Evolutionary conservation across 2,329 filamentous ascomycete genomes (phyloP).

Genomic region (Apiospora rasikravindrae): DNA sequence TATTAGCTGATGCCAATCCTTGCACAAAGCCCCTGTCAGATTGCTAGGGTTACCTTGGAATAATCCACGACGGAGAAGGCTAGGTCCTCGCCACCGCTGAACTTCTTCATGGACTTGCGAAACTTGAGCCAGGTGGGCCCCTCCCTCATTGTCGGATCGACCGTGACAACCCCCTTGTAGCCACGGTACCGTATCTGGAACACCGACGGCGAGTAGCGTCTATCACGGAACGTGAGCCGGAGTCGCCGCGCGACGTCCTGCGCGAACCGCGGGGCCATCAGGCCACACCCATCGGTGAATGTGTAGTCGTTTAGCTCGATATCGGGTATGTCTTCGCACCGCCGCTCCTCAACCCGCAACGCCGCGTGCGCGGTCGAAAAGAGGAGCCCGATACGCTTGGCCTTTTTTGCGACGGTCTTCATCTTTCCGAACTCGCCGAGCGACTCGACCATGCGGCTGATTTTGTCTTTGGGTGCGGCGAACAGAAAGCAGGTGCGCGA

Average conservation of each 20-base stretch:
- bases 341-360: conserved; percentile 38
- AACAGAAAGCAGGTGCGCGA: conserved; percentile 46
- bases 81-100: conserved; percentile 42
- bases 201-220: conserved; percentile 45
- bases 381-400: conserved; percentile 47
- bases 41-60: conserved; percentile 41
- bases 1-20: not conserved
- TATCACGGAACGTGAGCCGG: conserved; percentile 42
- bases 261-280: conserved; percentile 42
- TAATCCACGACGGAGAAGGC: conserved; percentile 46
- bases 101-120: conserved; percentile 47
- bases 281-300: conserved; percentile 49
- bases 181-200: conserved; percentile 49
- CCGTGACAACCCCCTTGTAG: conserved; percentile 48
- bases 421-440: conserved; percentile 47
- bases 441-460: conserved; percentile 40
- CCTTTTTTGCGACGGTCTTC: conserved; percentile 49
- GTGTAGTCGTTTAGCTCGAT: conserved; percentile 39
- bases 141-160: conserved; percentile 39
- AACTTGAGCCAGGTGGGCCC: conserved; percentile 32
- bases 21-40: not conserved
- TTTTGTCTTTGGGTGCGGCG: conserved; percentile 40
- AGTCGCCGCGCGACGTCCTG: conserved; percentile 38
- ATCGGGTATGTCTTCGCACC: conserved; percentile 45
- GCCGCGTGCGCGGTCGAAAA: conserved; percentile 44